Conservation (phyloP, 768 basidiomycete species). For the Mycena venus region DNA sequence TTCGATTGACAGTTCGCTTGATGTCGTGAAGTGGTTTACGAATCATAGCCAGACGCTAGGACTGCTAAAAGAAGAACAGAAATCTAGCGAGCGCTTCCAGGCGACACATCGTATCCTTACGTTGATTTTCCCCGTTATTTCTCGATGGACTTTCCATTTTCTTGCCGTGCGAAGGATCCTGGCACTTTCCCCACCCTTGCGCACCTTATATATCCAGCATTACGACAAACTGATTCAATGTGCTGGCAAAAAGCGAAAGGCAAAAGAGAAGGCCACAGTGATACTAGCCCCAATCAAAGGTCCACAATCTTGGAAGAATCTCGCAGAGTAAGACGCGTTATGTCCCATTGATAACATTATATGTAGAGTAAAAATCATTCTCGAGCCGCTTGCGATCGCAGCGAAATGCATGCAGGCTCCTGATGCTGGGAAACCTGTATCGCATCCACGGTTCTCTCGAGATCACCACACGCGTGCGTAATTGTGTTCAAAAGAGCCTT, state of each 20-base stretch:
- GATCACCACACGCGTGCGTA: not conserved
- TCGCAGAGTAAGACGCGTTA: not conserved
- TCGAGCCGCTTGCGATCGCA: conserved; percentile 43
- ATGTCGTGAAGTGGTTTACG: conserved; percentile 21
- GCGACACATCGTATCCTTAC: not conserved
- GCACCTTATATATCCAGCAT: not conserved
- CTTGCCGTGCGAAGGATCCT: conserved; percentile 10
- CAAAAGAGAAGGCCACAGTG: conserved; percentile 6
- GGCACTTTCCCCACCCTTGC: conserved; percentile 1
- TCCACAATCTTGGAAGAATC: conserved; percentile 7
- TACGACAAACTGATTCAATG: not conserved
- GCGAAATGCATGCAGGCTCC: conserved; percentile 38
- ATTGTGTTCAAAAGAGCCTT: conserved; percentile 18
- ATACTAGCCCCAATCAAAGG: conserved; percentile 3
- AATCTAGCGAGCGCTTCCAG: not conserved
- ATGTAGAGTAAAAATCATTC: not conserved
- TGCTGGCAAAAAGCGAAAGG: not conserved
- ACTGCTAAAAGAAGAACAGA: conserved; percentile 7
- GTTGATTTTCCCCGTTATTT: conserved; percentile 25
- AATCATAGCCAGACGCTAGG: conserved; percentile 21
- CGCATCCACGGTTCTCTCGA: not conserved
- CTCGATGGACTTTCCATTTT: conserved; percentile 33
- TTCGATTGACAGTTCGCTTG: not conserved
- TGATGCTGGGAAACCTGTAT: conserved; percentile 27
- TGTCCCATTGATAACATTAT: not conserved